These are phyloP conservation scores for Verticillium longisporum DNA, from an alignment of 2,329 filamentous ascomycete species.

Conservation along the genomic window DNA sequence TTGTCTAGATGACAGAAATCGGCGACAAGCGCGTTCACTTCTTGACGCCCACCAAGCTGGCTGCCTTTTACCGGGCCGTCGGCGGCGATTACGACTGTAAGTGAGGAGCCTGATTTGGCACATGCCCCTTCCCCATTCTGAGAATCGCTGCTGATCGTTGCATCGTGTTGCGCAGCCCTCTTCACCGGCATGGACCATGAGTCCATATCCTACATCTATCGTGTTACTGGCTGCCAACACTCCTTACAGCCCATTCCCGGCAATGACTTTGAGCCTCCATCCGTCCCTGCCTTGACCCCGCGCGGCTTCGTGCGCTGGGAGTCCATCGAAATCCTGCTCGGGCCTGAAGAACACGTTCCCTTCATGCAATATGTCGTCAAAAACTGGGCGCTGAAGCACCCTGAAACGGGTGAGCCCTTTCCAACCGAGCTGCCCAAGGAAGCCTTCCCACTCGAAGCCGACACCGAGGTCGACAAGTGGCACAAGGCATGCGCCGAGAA, in stretches of 20 bases:
- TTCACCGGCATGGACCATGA: slow-evolving; percentile 69
- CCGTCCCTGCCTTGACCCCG: slow-evolving; percentile 73
- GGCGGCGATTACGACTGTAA: slow-evolving; percentile 68
- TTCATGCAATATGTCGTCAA: slow-evolving; percentile 76
- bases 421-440: slow-evolving; percentile 48
- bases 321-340: slow-evolving; percentile 80
- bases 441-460: slow-evolving; percentile 66
- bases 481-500: slow-evolving; percentile 70
- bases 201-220: slow-evolving; percentile 87
- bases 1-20: slow-evolving; percentile 46
- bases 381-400: slow-evolving; percentile 69
- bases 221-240: slow-evolving; percentile 85
- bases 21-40: slow-evolving; percentile 47
- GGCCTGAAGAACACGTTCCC: slow-evolving; percentile 79
- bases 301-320: slow-evolving; percentile 91
- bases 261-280: slow-evolving; percentile 66
- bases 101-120: background rate
- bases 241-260: slow-evolving; percentile 65
- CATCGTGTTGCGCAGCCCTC: slow-evolving; percentile 41
- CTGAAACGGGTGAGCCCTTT: slow-evolving; percentile 64
- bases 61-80: slow-evolving; percentile 69
- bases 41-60: slow-evolving; percentile 62
- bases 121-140: too few relatives aligned
- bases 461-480: slow-evolving; percentile 79
- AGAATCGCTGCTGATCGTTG: background rate